Base-by-base conservation (phyloP, 106 monocot genomes). In the Dioscorea zingiberensis region DNA sequence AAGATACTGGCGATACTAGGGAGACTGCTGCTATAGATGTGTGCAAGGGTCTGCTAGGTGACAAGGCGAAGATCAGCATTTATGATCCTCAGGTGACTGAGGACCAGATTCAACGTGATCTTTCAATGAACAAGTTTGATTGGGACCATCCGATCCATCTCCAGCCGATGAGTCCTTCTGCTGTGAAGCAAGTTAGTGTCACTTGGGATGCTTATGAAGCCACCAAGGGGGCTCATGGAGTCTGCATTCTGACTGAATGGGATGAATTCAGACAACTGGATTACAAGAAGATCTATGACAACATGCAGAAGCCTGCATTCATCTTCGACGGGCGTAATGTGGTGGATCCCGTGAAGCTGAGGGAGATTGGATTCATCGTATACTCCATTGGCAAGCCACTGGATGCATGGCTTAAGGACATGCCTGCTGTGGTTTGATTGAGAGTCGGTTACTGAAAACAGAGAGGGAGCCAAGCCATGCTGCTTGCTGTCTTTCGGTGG, bases 301-400 rank as follows among this genome's bases (percentile, higher is more conserved):
- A 53, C 61, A 77, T 77, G 77, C 71, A 71, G 71, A 72, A 77
- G 60, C 77, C 77, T 10, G 77, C 77, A 21, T 77, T 77, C 25
- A 19, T 77, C 7, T 77, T 77, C n/a, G 77, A 77, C 25, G 77
- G 77, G 17, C 71, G 77, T 44, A 77, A 77, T 30, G 68, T 75
- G 21, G 61, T 62, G 3, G 61, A 75, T 26, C 58, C 27, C 21
- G 67, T 54, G 67, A 62, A 67, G 61, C 60, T 75, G 49, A 67
- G 75, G 62, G 68, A 75, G 60, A 75, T 68, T 62, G 75, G 75
- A 17, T 75, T 68, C 49, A 68, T 75, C 8, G 75, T 75, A 2
- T 75, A 75, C 55, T 75, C 75, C 13, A 68, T 75, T 25, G 75
- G 75, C 22, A 75, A 75, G 68, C 75, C 75, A 2, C 67, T 75